phyloP scores from a whole-genome alignment of 805 yeast genomes.

The Teunomyces atbi region DNA sequence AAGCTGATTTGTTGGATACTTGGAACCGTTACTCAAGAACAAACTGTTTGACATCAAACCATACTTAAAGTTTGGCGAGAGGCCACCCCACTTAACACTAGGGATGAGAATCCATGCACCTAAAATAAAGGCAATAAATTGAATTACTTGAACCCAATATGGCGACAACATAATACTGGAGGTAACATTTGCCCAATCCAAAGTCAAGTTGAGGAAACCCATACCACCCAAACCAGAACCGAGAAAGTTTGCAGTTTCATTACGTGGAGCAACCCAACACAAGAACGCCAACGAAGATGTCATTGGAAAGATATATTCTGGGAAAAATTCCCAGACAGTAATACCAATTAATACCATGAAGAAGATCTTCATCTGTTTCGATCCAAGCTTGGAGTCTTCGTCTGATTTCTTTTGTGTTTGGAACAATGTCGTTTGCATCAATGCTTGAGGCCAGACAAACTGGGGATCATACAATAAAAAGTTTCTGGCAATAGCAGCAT shows the following conservation, averaged over 20 bases:
- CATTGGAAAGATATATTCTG: slow-evolving; percentile 49
- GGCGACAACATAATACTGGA: slow-evolving; percentile 50
- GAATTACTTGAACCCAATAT: slow-evolving; percentile 52
- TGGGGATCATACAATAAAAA: slow-evolving; percentile 48
- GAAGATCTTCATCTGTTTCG: slow-evolving; percentile 39
- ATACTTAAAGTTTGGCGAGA: slow-evolving; percentile 20
- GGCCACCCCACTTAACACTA: slow-evolving; percentile 42
- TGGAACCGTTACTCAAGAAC: slow-evolving; percentile 34
- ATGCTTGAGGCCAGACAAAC: slow-evolving; percentile 48
- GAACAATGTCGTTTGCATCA: slow-evolving; percentile 51
- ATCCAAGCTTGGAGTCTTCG: slow-evolving; percentile 12
- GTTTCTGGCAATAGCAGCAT: slow-evolving; percentile 50
- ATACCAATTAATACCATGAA: slow-evolving; percentile 30
- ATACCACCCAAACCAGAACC: slow-evolving; percentile 55
- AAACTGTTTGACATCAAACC: slow-evolving; percentile 51
- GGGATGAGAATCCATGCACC: slow-evolving; percentile 53
- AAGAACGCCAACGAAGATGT: slow-evolving; percentile 47
- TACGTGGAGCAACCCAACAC: slow-evolving; percentile 50
- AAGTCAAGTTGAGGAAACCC: slow-evolving; percentile 47
- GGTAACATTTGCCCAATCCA: slow-evolving; percentile 55
- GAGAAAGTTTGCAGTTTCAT: slow-evolving; percentile 38
- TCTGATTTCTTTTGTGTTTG: slow-evolving; percentile 26
- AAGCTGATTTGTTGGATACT: slow-evolving; percentile 43
- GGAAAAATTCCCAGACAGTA: slow-evolving; percentile 48
- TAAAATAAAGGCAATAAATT: slow-evolving; percentile 47